phyloP scores from a whole-genome alignment of 164 flowering plant species.

The Cinnamomum micranthum region DNA sequence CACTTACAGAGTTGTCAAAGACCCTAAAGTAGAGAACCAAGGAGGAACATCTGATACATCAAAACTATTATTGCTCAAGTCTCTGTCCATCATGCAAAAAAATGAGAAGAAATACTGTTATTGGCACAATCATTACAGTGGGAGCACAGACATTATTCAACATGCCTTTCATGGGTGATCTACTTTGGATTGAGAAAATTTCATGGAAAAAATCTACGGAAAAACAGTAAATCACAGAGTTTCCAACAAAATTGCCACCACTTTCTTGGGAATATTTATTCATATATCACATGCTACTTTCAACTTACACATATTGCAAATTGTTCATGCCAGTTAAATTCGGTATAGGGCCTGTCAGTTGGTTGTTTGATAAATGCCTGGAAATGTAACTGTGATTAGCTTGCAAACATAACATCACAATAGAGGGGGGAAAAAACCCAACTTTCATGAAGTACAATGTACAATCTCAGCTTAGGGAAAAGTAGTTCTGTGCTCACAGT shows the following conservation, averaged over 20 bases:
- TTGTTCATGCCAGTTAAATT: conserved; percentile 56
- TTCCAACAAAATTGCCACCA: not conserved
- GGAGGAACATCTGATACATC: conserved; percentile 57
- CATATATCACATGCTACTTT: not conserved
- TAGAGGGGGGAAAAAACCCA: not conserved
- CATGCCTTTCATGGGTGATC: not conserved
- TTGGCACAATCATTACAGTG: not conserved
- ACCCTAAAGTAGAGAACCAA: conserved; percentile 73
- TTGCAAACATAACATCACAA: not conserved
- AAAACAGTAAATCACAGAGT: not conserved
- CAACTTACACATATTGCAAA: conserved; percentile 74
- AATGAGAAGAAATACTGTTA: not conserved
- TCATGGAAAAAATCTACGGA: too few species aligned
- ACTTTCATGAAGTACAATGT: not conserved
- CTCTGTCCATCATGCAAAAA: conserved; percentile 41
- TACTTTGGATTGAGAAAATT: not conserved
- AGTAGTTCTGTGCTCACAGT: conserved; percentile 41
- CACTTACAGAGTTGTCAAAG: conserved; percentile 85
- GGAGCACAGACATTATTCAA: too few species aligned
- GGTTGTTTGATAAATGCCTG: conserved; percentile 76
- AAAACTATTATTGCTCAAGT: conserved; percentile 85
- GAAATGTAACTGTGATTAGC: conserved; percentile 8
- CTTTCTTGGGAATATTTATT: not conserved
- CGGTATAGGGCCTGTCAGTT: conserved; percentile 57
- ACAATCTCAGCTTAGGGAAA: not conserved